phyloP scores from a whole-genome alignment of 805 yeast genomes.

The Sugiyamaella boreocaroliniensis region DNA sequence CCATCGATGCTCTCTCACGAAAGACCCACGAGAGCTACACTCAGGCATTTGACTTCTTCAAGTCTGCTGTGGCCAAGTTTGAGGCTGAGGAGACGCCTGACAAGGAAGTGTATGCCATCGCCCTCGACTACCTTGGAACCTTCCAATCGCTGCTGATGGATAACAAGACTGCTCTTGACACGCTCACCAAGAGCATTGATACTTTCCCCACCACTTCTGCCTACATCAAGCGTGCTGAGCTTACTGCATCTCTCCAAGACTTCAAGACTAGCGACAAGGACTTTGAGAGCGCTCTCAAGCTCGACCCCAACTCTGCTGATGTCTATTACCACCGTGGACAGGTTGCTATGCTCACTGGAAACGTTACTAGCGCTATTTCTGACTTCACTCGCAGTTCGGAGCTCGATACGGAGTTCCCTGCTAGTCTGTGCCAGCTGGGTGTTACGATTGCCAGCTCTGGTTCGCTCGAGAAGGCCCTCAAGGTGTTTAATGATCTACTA shows the following conservation, averaged over 20 bases:
- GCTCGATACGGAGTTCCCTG: slow-evolving; percentile 67
- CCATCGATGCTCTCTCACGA: slow-evolving; percentile 48
- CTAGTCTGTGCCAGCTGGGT: slow-evolving; percentile 86
- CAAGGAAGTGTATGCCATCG: slow-evolving; percentile 46
- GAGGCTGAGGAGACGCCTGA: slow-evolving; percentile 26
- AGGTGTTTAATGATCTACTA: slow-evolving; percentile 19
- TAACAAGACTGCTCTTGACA: slow-evolving; percentile 54
- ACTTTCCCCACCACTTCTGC: slow-evolving; percentile 68
- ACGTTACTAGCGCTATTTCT: slow-evolving; percentile 61
- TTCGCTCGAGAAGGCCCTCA: slow-evolving; percentile 12
- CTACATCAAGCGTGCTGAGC: slow-evolving; percentile 63
- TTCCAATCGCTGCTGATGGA: slow-evolving; percentile 77
- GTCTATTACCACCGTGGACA: slow-evolving; percentile 93
- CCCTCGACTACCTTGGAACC: slow-evolving; percentile 78
- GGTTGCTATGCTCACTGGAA: slow-evolving; percentile 73
- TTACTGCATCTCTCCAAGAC: slow-evolving; percentile 51
- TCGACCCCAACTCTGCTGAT: slow-evolving; percentile 70
- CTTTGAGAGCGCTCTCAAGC: slow-evolving; percentile 62
- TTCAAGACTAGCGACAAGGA: slow-evolving; percentile 64
- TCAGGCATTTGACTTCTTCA: slow-evolving; percentile 47
- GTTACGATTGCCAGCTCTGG: slow-evolving; percentile 80
- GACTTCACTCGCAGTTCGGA: slow-evolving; percentile 73
- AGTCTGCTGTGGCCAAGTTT: slow-evolving; percentile 25
- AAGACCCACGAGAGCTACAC: slow-evolving; percentile 51
- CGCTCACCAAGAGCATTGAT: slow-evolving; percentile 57